phyloP scores from a whole-genome alignment of 2,329 filamentous ascomycete genomes.

The Xenosphaeropsis pyriputrescens region DNA sequence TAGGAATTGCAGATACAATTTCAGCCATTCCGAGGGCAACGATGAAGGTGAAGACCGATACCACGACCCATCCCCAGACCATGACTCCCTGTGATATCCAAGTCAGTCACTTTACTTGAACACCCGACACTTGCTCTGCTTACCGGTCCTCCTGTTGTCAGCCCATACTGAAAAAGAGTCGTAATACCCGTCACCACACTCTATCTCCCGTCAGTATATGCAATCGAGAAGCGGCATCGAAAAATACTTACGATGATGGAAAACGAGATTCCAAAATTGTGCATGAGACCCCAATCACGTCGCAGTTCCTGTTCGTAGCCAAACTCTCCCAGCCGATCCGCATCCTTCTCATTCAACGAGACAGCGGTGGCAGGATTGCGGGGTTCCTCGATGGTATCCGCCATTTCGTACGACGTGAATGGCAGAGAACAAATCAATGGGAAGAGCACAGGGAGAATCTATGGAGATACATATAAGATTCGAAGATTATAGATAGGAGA shows the following conservation, averaged over 20 bases:
- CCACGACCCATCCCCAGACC: slow-evolving; percentile 38
- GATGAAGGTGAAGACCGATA: slow-evolving; percentile 38
- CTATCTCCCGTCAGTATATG: slow-evolving; percentile 14
- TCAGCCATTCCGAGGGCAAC: slow-evolving; percentile 41
- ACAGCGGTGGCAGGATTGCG: no score
- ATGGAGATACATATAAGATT: no score
- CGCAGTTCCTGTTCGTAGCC: slow-evolving; percentile 45
- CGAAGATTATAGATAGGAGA: no score
- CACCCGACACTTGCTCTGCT: slow-evolving; percentile 27
- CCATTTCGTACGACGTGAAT: no score
- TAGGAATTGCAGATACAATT: slow-evolving; percentile 43
- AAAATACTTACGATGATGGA: slow-evolving; percentile 36
- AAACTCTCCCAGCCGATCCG: slow-evolving; percentile 30
- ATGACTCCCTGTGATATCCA: slow-evolving; percentile 23
- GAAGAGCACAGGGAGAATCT: no score
- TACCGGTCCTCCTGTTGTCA: slow-evolving; percentile 34
- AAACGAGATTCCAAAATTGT: slow-evolving; percentile 48
- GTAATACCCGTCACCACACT: slow-evolving; percentile 45
- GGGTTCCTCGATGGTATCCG: no score
- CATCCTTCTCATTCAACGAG: not conserved
- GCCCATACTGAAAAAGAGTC: slow-evolving; percentile 40
- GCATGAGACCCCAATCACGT: slow-evolving; percentile 39
- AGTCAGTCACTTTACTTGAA: not conserved
- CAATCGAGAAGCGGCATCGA: slow-evolving; percentile 1
- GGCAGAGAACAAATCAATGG: no score